Conservation (phyloP, 352 stramenopile species). For the Pythium apleroticum region DNA sequence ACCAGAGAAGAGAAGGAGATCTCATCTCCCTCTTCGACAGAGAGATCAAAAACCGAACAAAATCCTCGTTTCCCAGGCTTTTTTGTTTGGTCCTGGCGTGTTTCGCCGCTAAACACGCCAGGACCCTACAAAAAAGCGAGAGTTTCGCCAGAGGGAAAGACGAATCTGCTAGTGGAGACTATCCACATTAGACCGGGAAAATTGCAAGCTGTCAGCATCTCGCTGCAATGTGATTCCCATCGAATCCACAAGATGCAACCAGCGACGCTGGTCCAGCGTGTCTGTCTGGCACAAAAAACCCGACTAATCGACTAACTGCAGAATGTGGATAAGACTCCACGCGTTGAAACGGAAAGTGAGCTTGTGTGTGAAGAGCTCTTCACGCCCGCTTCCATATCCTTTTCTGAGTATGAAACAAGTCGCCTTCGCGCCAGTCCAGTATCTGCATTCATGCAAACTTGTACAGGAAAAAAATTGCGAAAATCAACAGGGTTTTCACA, state of each 20-base stretch:
- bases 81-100: not conserved
- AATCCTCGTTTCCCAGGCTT: not conserved
- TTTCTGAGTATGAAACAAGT: not conserved
- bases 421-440: too few relatives aligned
- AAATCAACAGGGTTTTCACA: not conserved
- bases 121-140: too few relatives aligned
- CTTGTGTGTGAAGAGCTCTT: not conserved
- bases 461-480: too few relatives aligned
- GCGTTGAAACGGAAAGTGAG: not conserved
- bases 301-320: not conserved
- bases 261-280: too few relatives aligned
- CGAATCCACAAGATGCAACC: too few relatives aligned
- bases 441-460: too few relatives aligned
- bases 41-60: not conserved
- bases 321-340: not conserved
- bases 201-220: too few relatives aligned
- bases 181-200: not conserved
- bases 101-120: too few relatives aligned
- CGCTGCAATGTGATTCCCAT: not conserved
- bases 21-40: slow-evolving; percentile 1
- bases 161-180: not conserved
- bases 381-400: not conserved
- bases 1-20: not conserved
- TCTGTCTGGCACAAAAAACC: not conserved
- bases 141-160: too few relatives aligned